Percentiles rank a stretch among this genome's conserved stretches.
Conservation (phyloP, 345 rosid species). For the Gossypium turneri region DNA sequence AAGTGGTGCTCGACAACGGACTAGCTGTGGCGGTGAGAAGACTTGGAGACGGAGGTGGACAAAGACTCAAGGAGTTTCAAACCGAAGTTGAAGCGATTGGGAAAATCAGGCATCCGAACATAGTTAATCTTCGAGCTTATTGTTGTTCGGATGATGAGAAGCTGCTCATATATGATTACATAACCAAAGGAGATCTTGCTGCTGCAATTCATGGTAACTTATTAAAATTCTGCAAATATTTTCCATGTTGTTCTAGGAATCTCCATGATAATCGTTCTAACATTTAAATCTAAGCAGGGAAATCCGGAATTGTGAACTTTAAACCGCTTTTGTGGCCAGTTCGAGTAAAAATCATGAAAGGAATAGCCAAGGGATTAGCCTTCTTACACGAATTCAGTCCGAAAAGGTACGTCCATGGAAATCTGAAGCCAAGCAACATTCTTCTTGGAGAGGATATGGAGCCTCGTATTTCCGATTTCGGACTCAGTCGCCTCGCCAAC, state of each 20-base stretch:
- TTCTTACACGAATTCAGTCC: constrained; percentile 74
- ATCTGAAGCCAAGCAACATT: constrained; percentile 68
- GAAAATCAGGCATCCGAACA: constrained; percentile 74
- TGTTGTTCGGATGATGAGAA: constrained; percentile 92
- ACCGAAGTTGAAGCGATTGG: constrained; percentile 82
- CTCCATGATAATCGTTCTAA: background rate
- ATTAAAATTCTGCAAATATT: background rate
- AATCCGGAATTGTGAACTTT: constrained; percentile 48
- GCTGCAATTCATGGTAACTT: constrained; percentile 73
- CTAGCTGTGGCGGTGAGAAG: constrained; percentile 67
- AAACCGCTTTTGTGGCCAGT: constrained; percentile 61
- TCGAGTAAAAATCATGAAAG: constrained; percentile 63
- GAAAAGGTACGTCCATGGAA: constrained; percentile 78
- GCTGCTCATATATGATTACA: constrained; percentile 73
- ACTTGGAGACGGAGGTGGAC: constrained; percentile 65
- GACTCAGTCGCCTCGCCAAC: constrained; percentile 62
- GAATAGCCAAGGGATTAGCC: constrained; percentile 74
- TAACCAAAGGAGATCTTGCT: constrained; percentile 69
- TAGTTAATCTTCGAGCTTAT: constrained; percentile 77
- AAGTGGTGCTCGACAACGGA: constrained; percentile 77
- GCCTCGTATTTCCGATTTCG: constrained; percentile 72
- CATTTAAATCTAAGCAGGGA: constrained; percentile 37
- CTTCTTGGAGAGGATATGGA: constrained; percentile 75
- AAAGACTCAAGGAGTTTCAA: constrained; percentile 79
- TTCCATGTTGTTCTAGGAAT: background rate